These are phyloP conservation scores for Leptodontidium sp. DNA, from an alignment of 2,329 filamentous ascomycete species.

Conservation along the genomic window DNA sequence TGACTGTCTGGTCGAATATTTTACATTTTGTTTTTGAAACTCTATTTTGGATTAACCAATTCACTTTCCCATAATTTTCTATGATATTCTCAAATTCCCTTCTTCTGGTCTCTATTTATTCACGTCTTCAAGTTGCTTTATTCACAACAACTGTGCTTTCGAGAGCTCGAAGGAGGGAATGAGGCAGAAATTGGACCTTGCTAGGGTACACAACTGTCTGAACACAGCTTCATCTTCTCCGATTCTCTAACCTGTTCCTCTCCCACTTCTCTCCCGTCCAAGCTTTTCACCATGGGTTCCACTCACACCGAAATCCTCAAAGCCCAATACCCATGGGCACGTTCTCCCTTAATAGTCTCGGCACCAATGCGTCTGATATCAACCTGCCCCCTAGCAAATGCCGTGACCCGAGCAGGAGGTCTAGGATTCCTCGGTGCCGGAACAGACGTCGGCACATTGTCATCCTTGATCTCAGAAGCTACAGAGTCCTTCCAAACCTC, in stretches of 20 bases:
- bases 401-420: conserved; percentile 63
- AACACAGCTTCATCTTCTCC: not conserved
- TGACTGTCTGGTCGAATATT: not conserved
- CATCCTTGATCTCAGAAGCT: conserved; percentile 42
- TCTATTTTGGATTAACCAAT: not conserved
- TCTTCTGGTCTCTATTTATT: too few species aligned
- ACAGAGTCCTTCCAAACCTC: conserved; percentile 31
- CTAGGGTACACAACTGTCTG: not conserved
- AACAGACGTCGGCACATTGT: conserved; percentile 42
- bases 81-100: too few species aligned
- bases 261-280: not conserved
- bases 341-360: conserved; percentile 63
- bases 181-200: not conserved
- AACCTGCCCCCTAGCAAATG: conserved; percentile 62
- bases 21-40: not conserved
- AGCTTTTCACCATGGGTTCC: conserved; percentile 15
- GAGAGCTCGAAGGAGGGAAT: not conserved
- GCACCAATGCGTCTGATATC: conserved; percentile 76
- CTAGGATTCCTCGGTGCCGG: conserved; percentile 57
- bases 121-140: not conserved
- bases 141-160: not conserved
- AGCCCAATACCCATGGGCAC: conserved; percentile 64
- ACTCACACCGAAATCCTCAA: conserved; percentile 32
- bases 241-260: not conserved
- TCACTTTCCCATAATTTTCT: not conserved